These are phyloP conservation scores for Lanmaoa rubissima DNA, from an alignment of 768 basidiomycete species.

Conservation along the genomic window DNA sequence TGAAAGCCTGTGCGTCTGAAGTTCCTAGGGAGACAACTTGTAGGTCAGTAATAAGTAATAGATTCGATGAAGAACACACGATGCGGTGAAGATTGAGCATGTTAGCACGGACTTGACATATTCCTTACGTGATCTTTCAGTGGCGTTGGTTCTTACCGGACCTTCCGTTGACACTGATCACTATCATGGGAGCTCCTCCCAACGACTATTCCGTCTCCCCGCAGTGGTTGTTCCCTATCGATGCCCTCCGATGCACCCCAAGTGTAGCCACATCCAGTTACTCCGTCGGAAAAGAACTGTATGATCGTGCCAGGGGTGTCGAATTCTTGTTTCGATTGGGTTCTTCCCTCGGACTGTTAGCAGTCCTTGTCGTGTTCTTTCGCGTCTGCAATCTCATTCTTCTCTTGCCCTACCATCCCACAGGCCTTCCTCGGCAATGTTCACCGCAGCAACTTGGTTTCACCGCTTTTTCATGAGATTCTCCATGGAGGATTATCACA, in stretches of 20 bases:
- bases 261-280: conserved; percentile 46
- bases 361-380: conserved; percentile 19
- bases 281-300: conserved; percentile 62
- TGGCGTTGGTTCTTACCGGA: conserved; percentile 19
- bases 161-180: neutral
- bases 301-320: conserved; percentile 76
- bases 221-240: conserved; percentile 74
- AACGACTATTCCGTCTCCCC: conserved; percentile 32
- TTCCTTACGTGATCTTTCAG: conserved; percentile 27
- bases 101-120: neutral
- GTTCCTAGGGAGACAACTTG: conserved; percentile 4
- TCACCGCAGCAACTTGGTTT: conserved; percentile 88
- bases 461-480: conserved; percentile 90
- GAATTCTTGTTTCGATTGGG: conserved; percentile 86
- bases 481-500: conserved; percentile 83
- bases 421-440: conserved; percentile 79
- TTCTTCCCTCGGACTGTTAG: conserved; percentile 73
- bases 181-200: conserved; percentile 22
- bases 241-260: conserved; percentile 58
- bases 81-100: neutral
- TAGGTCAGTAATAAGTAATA: conserved; percentile 20
- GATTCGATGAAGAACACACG: neutral
- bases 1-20: neutral
- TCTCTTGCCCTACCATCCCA: conserved; percentile 9
- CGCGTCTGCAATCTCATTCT: conserved; percentile 12